A percentile compares a stretch with the other conserved stretches of the same genome.
Conservation (phyloP, 495 filamentous ascomycete genomes). For the Tuber brumale region DNA sequence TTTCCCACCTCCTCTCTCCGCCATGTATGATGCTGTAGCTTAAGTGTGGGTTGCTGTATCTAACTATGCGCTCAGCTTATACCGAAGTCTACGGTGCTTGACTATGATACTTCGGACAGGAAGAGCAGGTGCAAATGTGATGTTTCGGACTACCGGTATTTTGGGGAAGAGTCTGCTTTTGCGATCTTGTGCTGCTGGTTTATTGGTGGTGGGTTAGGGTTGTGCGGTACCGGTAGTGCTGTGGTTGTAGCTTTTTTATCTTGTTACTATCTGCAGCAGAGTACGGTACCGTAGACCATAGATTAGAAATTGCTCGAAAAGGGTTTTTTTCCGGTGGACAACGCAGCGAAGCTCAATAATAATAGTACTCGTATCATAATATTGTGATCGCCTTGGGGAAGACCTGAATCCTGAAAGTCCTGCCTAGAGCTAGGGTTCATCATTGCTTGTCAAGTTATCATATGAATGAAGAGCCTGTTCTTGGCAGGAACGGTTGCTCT, state of each 20-base stretch:
- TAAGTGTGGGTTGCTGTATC: background rate
- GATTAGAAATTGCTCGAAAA: background rate
- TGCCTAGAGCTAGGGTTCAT: background rate
- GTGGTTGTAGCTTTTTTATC: background rate
- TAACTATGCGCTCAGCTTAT: background rate
- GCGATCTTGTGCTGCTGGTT: background rate
- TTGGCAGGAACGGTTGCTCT: constrained; percentile 14
- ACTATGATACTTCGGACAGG: background rate
- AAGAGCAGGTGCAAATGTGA: background rate
- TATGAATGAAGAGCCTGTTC: background rate
- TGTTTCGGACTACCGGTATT: background rate
- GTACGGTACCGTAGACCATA: background rate
- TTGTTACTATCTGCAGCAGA: background rate
- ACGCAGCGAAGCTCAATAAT: background rate
- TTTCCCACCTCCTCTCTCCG: background rate
- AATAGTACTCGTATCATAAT: background rate
- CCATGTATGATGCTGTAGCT: background rate
- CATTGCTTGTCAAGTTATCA: background rate
- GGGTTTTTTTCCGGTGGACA: background rate
- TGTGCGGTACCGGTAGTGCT: background rate
- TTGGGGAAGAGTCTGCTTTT: background rate
- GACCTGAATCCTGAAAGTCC: background rate
- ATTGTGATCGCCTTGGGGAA: background rate
- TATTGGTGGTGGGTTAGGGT: background rate
- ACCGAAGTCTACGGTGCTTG: background rate